phyloP scores from a whole-genome alignment of 176 grass and related monocot species.

The Cenchrus purpureus region DNA sequence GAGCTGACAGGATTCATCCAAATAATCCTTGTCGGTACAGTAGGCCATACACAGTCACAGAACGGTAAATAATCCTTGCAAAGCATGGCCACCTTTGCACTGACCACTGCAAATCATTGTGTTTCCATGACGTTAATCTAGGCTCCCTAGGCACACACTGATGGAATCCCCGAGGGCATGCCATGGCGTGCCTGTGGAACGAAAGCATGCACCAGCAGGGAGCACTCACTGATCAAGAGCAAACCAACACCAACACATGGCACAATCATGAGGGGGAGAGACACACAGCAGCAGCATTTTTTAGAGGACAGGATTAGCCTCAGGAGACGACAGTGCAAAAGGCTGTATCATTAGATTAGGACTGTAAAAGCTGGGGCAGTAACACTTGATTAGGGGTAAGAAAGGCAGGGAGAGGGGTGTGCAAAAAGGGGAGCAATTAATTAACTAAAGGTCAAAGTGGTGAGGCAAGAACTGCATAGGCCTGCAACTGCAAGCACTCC shows the following conservation, averaged over 20 bases:
- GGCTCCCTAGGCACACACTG: conserved; percentile 2
- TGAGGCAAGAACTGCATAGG: conserved; percentile 47
- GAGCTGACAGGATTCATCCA: neutral
- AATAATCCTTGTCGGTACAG: too few relatives aligned
- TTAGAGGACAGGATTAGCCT: neutral
- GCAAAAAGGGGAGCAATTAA: conserved; percentile 6
- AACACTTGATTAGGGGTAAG: conserved; percentile 50
- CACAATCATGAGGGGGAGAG: conserved; percentile 40
- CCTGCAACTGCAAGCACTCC: conserved; percentile 8
- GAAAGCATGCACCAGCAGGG: conserved; percentile 28
- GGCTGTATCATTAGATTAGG: conserved; percentile 38
- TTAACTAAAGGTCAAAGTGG: conserved; percentile 33
- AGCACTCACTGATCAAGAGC: neutral
- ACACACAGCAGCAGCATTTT: neutral
- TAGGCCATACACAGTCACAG: too few relatives aligned
- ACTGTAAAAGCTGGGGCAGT: conserved; percentile 27
- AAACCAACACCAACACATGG: conserved; percentile 14
- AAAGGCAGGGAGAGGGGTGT: conserved; percentile 19
- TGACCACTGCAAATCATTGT: conserved; percentile 20
- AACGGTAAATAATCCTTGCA: neutral
- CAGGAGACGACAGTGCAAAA: conserved; percentile 15
- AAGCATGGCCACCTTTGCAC: conserved; percentile 7
- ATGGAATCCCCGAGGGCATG: conserved; percentile 26
- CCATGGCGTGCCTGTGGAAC: neutral
- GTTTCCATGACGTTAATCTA: conserved; percentile 38